These are phyloP conservation scores for Naganishia kalamii DNA, from an alignment of 768 basidiomycete genomes.

Conservation along the genomic window DNA sequence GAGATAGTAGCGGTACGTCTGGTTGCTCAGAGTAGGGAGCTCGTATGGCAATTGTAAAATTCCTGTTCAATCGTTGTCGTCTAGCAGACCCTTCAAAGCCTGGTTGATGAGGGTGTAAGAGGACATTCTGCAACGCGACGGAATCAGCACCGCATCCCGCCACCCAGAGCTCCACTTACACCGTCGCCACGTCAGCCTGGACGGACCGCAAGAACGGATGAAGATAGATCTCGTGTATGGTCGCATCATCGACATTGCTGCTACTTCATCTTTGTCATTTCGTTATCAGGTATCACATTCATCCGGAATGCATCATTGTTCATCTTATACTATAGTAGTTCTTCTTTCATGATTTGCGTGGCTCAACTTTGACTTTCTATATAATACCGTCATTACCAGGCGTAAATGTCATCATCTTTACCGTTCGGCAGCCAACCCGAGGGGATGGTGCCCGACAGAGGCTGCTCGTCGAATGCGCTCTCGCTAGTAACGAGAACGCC, in stretches of 20 bases:
- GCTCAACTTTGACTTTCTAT: too few relatives aligned
- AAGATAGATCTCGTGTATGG: slow-evolving; percentile 54
- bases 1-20: too few relatives aligned
- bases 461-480: slow-evolving; percentile 16
- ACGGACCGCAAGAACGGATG: slow-evolving; percentile 53
- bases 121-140: slow-evolving; percentile 34
- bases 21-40: too few relatives aligned
- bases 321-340: too few relatives aligned
- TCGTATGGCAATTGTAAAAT: too few relatives aligned
- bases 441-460: slow-evolving; percentile 11
- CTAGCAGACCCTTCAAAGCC: slow-evolving; percentile 44
- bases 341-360: too few relatives aligned
- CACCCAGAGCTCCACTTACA: slow-evolving; percentile 29
- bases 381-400: neutral
- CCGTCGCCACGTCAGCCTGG: slow-evolving; percentile 59
- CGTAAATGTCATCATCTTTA: slow-evolving; percentile 16
- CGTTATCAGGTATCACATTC: too few relatives aligned
- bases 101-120: slow-evolving; percentile 47
- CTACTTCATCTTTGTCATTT: too few relatives aligned
- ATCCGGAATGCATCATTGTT: too few relatives aligned
- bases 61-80: too few relatives aligned
- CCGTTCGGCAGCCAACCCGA: slow-evolving; percentile 13
- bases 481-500: slow-evolving; percentile 33
- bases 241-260: slow-evolving; percentile 72
- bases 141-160: neutral